phyloP scores from a whole-genome alignment of 176 grass and related monocot species.

The Juncus effusus region DNA sequence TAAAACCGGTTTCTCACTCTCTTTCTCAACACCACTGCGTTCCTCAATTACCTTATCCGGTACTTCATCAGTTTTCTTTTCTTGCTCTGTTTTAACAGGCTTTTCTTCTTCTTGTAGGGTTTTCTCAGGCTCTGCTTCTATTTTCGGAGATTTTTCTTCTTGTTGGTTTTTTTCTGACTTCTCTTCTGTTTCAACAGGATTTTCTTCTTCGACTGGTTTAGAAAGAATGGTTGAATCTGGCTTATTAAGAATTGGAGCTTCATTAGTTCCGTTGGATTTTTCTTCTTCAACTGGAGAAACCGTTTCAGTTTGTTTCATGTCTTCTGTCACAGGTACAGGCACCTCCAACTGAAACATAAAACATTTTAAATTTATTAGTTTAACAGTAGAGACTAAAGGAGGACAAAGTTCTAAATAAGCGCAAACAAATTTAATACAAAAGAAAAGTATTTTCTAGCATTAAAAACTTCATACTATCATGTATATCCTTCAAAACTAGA shows the following conservation, averaged over 20 bases:
- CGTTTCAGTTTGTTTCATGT: slow-evolving; percentile 30
- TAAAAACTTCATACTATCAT: not conserved
- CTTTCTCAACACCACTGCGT: not conserved
- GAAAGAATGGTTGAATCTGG: not conserved
- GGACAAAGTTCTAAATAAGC: too few relatives aligned
- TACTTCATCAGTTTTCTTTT: not conserved
- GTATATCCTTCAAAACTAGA: slow-evolving; percentile 5
- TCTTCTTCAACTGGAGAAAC: slow-evolving; percentile 24
- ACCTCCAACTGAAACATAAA: slow-evolving; percentile 44
- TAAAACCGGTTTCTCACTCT: slow-evolving; percentile 14
- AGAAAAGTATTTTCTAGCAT: not conserved
- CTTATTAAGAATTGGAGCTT: slow-evolving; percentile 17
- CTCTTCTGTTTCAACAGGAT: slow-evolving; percentile 12
- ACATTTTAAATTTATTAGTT: not conserved
- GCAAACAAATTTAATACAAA: not conserved
- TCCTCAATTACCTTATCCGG: slow-evolving; percentile 3
- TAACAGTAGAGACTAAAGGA: too few relatives aligned
- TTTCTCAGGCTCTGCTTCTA: slow-evolving; percentile 7
- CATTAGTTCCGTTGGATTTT: slow-evolving; percentile 10
- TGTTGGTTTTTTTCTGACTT: not conserved
- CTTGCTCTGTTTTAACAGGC: not conserved
- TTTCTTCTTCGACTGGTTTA: slow-evolving; percentile 2
- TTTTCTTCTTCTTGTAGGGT: slow-evolving; percentile 12
- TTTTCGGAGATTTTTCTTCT: not conserved
- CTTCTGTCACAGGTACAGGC: slow-evolving; percentile 38